A percentile compares a stretch with the other conserved stretches of the same genome.
phyloP scores from a whole-genome alignment of 176 grass and related monocot species.

The Carex parvula region DNA sequence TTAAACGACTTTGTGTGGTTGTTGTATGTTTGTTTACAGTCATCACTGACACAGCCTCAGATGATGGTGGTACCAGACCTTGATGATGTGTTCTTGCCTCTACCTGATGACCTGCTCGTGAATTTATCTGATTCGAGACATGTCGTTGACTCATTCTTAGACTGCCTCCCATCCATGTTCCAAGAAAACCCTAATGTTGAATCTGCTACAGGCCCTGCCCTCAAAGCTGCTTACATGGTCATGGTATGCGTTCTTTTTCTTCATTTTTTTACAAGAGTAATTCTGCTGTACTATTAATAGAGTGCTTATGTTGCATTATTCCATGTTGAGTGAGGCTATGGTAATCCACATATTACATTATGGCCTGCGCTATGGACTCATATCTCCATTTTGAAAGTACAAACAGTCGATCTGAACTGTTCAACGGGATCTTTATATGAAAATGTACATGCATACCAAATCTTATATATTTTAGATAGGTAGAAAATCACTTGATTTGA shows the following conservation, averaged over 20 bases:
- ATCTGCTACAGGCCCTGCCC: constrained; percentile 86
- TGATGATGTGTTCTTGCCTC: constrained; percentile 81
- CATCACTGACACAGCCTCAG: constrained; percentile 87
- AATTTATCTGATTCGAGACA: constrained; percentile 83
- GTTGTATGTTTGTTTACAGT: constrained; percentile 49
- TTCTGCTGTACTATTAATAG: constrained; percentile 6
- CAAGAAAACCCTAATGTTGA: constrained; percentile 83
- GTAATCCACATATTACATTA: too few species aligned
- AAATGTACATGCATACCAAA: too few species aligned
- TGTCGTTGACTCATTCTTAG: constrained; percentile 81
- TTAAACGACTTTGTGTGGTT: constrained; percentile 12
- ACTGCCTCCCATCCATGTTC: constrained; percentile 95
- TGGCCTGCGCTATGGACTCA: too few species aligned
- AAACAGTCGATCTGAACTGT: too few species aligned
- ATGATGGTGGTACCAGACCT: constrained; percentile 92
- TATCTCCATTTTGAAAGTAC: too few species aligned
- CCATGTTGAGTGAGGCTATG: not conserved
- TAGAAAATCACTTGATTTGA: too few species aligned
- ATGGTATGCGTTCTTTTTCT: constrained; percentile 55
- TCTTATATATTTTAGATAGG: too few species aligned
- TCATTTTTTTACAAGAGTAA: constrained; percentile 16
- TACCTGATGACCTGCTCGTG: constrained; percentile 95
- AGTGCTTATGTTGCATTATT: not conserved
- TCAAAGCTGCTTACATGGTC: constrained; percentile 93
- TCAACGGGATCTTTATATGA: too few species aligned